These are phyloP conservation scores for Canavalia gladiata DNA, from an alignment of 306 rosid genomes.

Conservation along the genomic window DNA sequence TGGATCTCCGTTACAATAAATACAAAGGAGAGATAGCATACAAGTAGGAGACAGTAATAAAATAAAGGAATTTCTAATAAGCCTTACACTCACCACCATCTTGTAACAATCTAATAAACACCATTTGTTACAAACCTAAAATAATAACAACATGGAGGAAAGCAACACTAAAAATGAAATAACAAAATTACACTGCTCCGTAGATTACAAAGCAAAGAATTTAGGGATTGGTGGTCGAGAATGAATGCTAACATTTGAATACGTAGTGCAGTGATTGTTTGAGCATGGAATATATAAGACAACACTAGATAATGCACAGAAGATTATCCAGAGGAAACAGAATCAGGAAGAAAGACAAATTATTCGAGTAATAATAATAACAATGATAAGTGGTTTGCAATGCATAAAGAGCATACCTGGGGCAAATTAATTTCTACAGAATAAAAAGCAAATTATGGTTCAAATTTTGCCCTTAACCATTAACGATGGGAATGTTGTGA, in stretches of 20 bases:
- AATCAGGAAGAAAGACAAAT: neutral
- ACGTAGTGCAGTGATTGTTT: neutral
- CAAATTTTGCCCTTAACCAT: neutral
- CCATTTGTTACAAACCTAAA: neutral
- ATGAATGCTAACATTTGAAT: neutral
- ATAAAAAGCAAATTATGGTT: neutral
- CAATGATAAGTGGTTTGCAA: neutral
- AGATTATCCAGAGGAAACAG: neutral
- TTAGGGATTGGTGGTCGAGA: neutral
- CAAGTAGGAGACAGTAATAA: neutral
- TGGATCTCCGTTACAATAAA: neutral
- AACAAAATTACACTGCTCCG: neutral
- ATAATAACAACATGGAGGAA: neutral
- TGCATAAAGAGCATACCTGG: neutral
- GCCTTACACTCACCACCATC: neutral
- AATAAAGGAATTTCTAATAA: neutral
- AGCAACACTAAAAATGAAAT: neutral
- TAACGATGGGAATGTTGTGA: neutral
- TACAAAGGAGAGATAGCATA: neutral
- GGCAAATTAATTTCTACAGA: neutral
- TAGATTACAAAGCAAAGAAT: neutral
- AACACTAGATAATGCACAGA: neutral
- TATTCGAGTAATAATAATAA: neutral
- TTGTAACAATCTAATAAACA: neutral
- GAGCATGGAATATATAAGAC: constrained; percentile 18